A percentile compares a stretch with the other conserved stretches of the same genome.
Conservation (phyloP, 345 rosid genomes). For the Melaleuca alternifolia region DNA sequence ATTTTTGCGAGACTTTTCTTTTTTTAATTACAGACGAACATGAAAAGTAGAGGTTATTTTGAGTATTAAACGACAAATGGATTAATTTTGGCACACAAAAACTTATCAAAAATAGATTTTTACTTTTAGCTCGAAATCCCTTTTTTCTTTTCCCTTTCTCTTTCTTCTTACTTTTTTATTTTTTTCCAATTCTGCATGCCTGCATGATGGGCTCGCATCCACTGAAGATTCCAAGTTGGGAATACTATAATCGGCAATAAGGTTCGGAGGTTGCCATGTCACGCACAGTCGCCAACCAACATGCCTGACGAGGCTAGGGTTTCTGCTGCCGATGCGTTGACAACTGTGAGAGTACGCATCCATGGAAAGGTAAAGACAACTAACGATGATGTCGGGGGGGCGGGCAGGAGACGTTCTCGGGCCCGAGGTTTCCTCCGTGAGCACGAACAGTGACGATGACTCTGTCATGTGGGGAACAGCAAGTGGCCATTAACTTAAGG, state of each 20-base stretch:
- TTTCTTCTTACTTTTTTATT: background rate
- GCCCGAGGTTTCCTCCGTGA: background rate
- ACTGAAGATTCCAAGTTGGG: background rate
- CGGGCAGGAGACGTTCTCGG: too few relatives aligned
- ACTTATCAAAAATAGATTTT: accelerated
- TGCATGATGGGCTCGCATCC: background rate
- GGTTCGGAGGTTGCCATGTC: background rate
- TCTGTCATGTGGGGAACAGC: background rate
- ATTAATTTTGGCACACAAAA: background rate
- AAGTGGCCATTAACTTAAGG: background rate
- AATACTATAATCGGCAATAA: background rate
- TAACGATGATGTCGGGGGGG: background rate
- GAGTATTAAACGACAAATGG: accelerated
- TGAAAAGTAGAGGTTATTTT: background rate
- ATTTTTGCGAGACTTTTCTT: too few relatives aligned
- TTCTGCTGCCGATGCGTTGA: background rate
- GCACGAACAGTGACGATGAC: background rate
- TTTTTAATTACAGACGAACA: too few relatives aligned
- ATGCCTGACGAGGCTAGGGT: background rate
- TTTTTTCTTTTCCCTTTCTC: background rate
- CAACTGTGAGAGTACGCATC: background rate
- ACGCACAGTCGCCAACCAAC: background rate
- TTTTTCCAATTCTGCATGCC: background rate
- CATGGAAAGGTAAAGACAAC: background rate
- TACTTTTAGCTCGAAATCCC: background rate